Evolutionary conservation across 2,329 filamentous ascomycete species (phyloP).

Genomic region (Sclerotinia sclerotiorum): DNA sequence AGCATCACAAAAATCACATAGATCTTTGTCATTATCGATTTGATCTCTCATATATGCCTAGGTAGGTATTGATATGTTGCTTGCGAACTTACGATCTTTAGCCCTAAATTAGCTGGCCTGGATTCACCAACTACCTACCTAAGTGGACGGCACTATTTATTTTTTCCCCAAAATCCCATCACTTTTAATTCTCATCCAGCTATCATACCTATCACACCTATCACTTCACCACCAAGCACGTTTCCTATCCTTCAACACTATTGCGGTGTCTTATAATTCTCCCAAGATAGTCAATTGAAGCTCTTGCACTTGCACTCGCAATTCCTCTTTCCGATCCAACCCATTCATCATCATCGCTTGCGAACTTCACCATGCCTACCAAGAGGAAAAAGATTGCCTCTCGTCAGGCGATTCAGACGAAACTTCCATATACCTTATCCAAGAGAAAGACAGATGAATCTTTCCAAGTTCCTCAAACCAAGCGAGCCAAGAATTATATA

Average conservation of each 20-base stretch:
- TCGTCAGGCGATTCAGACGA: too few species aligned
- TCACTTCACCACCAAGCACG: neutral
- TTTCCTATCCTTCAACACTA: neutral
- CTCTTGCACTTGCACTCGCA: neutral
- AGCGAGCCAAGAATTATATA: conserved; percentile 15
- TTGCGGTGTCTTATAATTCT: neutral
- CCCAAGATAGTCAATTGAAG: neutral
- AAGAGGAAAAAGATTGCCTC: neutral
- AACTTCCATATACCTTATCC: neutral
- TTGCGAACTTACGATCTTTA: neutral
- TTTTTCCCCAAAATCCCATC: neutral
- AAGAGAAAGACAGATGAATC: conserved; percentile 6
- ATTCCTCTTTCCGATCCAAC: neutral
- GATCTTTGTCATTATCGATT: neutral
- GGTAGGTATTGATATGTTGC: conserved; percentile 10
- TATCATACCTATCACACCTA: neutral
- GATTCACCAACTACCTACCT: conserved; percentile 9
- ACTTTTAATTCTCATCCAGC: neutral
- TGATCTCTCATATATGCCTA: neutral
- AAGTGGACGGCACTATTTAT: neutral
- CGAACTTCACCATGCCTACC: neutral
- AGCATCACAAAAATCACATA: neutral
- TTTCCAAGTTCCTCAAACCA: conserved; percentile 3
- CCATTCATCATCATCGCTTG: neutral
- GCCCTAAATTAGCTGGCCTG: neutral